phyloP scores from a whole-genome alignment of 2,329 filamentous ascomycete genomes.

The Aspergillus glaucus region DNA sequence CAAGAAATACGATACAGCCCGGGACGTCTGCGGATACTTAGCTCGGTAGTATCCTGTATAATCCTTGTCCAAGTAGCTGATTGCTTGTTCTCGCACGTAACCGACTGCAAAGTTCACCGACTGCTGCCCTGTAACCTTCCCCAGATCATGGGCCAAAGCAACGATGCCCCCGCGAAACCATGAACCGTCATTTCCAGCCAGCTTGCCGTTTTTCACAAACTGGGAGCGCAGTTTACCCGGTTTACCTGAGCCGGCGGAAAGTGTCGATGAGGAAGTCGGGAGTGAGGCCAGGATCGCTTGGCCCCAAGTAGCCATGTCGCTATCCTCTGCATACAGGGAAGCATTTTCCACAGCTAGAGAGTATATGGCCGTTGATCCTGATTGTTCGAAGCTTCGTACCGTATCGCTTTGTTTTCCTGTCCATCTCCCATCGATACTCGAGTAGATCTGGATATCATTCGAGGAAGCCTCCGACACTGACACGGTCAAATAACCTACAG shows the following conservation, averaged over 20 bases:
- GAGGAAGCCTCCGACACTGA: conserved; percentile 18
- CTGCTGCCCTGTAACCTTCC: conserved; percentile 17
- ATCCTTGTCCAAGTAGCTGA: conserved; percentile 37
- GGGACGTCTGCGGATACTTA: conserved; percentile 24
- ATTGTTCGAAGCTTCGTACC: conserved; percentile 16
- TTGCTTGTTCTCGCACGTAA: conserved; percentile 33
- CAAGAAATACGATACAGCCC: conserved; percentile 34
- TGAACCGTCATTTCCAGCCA: conserved; percentile 16
- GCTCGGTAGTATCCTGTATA: conserved; percentile 38
- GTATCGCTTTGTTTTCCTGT: conserved; percentile 28
- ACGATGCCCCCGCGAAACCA: conserved; percentile 27
- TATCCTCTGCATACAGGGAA: conserved; percentile 27
- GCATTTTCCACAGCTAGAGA: conserved; percentile 27
- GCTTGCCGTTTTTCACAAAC: conserved; percentile 27
- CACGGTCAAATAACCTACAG: conserved; percentile 36
- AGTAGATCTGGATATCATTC: conserved; percentile 35
- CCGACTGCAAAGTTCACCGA: conserved; percentile 39
- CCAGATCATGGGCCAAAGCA: conserved; percentile 37
- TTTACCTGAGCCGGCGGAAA: conserved; percentile 28
- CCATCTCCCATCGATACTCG: conserved; percentile 41
- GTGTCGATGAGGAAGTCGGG: conserved; percentile 15
- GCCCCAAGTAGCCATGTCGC: conserved; percentile 40
- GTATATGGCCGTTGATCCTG: conserved; percentile 24
- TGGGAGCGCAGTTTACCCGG: conserved; percentile 19
- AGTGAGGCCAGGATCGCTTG: conserved; percentile 36